Percentiles rank a stretch among this genome's conserved stretches.
These are phyloP conservation scores for Puccinellia tenuiflora DNA, from an alignment of 176 grass and related monocot species.

Conservation along the genomic window DNA sequence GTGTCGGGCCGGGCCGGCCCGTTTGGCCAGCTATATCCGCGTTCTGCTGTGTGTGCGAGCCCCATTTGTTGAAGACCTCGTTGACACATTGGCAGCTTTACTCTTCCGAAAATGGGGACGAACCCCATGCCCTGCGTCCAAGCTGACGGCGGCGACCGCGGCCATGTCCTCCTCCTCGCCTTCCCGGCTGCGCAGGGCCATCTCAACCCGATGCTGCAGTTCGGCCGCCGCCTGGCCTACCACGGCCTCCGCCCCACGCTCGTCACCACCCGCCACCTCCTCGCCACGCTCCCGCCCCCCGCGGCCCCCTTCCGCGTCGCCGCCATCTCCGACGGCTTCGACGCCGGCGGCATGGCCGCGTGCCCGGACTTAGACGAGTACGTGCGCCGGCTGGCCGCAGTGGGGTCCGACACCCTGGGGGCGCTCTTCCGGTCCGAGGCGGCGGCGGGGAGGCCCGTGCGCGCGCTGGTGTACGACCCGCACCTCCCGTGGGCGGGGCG, in stretches of 20 bases:
- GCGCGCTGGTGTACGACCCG: constrained; percentile 7
- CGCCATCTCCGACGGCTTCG: constrained; percentile 7
- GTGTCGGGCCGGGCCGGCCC: no score
- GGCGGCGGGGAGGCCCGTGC: neutral
- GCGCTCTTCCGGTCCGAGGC: neutral
- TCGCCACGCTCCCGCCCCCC: neutral
- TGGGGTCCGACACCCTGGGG: neutral
- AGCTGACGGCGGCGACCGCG: neutral
- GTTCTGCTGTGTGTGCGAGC: no score
- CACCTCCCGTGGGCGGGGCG: neutral
- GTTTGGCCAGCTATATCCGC: no score
- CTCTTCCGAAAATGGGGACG: neutral
- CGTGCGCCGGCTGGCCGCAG: neutral
- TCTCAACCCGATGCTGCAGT: constrained; percentile 3
- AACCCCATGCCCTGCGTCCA: neutral
- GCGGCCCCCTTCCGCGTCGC: neutral
- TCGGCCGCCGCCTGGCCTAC: neutral
- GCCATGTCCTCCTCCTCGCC: constrained; percentile 1
- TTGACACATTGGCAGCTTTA: no score
- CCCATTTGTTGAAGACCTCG: no score
- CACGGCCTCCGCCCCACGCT: constrained; percentile 9
- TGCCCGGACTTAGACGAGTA: neutral
- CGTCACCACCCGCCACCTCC: neutral
- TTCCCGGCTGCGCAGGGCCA: neutral
- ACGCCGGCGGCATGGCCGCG: neutral